Evolutionary conservation across 1,284 basidiomycete species (phyloP).

Genomic region (Ceratobasidium sp.): DNA sequence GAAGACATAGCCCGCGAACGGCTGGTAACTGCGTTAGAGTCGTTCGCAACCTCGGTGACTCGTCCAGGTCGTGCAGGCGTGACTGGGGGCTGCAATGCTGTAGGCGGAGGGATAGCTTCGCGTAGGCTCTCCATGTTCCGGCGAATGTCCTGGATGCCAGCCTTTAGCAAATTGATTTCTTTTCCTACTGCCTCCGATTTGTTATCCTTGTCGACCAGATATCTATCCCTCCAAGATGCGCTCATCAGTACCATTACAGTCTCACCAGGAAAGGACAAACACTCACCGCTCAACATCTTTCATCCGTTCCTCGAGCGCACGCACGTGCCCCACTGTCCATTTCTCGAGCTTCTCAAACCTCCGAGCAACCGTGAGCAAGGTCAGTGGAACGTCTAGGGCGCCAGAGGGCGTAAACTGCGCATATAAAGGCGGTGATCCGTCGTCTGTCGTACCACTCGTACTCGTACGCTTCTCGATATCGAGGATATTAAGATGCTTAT

Average conservation of each 20-base stretch:
- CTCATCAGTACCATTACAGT: slow-evolving; percentile 21
- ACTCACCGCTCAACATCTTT: slow-evolving; percentile 80
- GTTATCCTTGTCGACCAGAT: slow-evolving; percentile 76
- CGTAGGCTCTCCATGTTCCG: slow-evolving; percentile 35
- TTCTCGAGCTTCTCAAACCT: slow-evolving; percentile 87
- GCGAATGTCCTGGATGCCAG: slow-evolving; percentile 37
- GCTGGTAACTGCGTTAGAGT: slow-evolving; percentile 6
- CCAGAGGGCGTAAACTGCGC: slow-evolving; percentile 73
- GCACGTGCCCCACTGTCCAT: slow-evolving; percentile 83
- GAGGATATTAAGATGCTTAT: slow-evolving; percentile 57
- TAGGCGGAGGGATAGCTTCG: slow-evolving; percentile 30
- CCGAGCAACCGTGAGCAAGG: slow-evolving; percentile 72
- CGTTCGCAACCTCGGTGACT: slow-evolving; percentile 24
- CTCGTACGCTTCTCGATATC: slow-evolving; percentile 57
- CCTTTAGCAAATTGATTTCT: slow-evolving; percentile 49
- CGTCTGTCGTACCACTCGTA: slow-evolving; percentile 57
- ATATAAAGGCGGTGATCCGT: slow-evolving; percentile 68
- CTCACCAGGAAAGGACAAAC: background rate
- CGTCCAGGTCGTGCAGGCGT: slow-evolving; percentile 17
- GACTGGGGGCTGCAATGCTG: slow-evolving; percentile 3
- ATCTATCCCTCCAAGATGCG: slow-evolving; percentile 40
- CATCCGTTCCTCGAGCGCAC: slow-evolving; percentile 84
- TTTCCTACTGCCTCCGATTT: slow-evolving; percentile 56
- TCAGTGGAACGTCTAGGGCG: slow-evolving; percentile 73
- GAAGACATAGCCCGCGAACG: slow-evolving; percentile 40